These are phyloP conservation scores for Trichophyton verrucosum DNA, from an alignment of 2,329 filamentous ascomycete genomes.

Conservation along the genomic window DNA sequence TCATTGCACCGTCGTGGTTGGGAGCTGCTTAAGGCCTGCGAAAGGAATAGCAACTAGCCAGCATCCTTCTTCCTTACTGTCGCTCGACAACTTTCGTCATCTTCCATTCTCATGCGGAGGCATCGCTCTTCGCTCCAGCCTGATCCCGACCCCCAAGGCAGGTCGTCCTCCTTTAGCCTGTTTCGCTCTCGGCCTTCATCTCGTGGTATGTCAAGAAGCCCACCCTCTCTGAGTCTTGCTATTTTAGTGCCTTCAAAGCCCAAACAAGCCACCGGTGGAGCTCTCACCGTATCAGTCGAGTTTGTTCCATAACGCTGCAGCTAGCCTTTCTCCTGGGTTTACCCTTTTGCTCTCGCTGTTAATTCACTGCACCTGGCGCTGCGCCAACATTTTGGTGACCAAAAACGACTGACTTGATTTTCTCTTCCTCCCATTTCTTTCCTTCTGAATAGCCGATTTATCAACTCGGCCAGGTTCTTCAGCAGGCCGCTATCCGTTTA, in stretches of 20 bases:
- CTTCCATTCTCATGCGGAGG: slow-evolving; percentile 5
- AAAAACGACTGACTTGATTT: slow-evolving; percentile 7
- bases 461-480: slow-evolving; percentile 1
- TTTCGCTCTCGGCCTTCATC: slow-evolving; percentile 5
- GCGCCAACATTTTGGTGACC: background rate
- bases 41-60: background rate
- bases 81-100: background rate
- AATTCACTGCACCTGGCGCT: slow-evolving; percentile 7
- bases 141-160: slow-evolving; percentile 4
- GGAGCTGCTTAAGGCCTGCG: background rate
- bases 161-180: slow-evolving; percentile 3
- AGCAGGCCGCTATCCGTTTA: background rate
- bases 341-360: slow-evolving; percentile 8
- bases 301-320: slow-evolving; percentile 1
- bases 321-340: background rate
- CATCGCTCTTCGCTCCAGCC: slow-evolving; percentile 4
- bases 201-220: slow-evolving; percentile 4
- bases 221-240: background rate
- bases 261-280: slow-evolving; percentile 2
- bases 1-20: background rate
- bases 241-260: background rate
- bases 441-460: background rate
- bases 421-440: slow-evolving; percentile 4
- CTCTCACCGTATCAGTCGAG: background rate
- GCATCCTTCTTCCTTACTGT: background rate